A percentile compares a stretch with the other conserved stretches of the same genome.
phyloP scores from a whole-genome alignment of 139 green algal species.

The Haematococcus sp. region DNA sequence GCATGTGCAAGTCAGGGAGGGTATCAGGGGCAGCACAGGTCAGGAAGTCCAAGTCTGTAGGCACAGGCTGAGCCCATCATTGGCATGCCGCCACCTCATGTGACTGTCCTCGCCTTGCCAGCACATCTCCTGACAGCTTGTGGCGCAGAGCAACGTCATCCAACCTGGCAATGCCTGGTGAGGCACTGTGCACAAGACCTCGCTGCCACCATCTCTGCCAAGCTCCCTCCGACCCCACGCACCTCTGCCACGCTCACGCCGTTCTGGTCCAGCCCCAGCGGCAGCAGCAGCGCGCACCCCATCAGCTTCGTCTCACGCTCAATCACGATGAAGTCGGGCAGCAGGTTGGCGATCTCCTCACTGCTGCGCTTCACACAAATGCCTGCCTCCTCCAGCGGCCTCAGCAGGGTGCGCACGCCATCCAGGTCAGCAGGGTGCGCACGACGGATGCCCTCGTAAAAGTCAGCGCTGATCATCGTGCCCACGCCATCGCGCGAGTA shows the following conservation, averaged over 20 bases:
- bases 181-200: too few relatives aligned
- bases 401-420: conserved; percentile 56
- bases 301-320: conserved; percentile 69
- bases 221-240: conserved; percentile 21
- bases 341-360: conserved; percentile 50
- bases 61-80: too few relatives aligned
- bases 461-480: conserved; percentile 90
- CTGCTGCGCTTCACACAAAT: conserved; percentile 51
- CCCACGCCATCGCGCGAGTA: conserved; percentile 93
- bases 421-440: conserved; percentile 60
- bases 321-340: conserved; percentile 66
- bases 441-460: conserved; percentile 89
- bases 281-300: conserved; percentile 76
- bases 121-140: too few relatives aligned
- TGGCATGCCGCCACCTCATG: too few relatives aligned
- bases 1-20: neutral
- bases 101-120: too few relatives aligned
- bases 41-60: too few relatives aligned
- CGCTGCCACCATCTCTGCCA: too few relatives aligned
- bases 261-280: conserved; percentile 51
- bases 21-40: neutral
- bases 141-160: too few relatives aligned
- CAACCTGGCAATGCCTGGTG: too few relatives aligned
- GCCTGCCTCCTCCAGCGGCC: conserved; percentile 64
- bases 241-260: conserved; percentile 76